phyloP scores from a whole-genome alignment of 139 green algal genomes.

The Closterium sp. region DNA sequence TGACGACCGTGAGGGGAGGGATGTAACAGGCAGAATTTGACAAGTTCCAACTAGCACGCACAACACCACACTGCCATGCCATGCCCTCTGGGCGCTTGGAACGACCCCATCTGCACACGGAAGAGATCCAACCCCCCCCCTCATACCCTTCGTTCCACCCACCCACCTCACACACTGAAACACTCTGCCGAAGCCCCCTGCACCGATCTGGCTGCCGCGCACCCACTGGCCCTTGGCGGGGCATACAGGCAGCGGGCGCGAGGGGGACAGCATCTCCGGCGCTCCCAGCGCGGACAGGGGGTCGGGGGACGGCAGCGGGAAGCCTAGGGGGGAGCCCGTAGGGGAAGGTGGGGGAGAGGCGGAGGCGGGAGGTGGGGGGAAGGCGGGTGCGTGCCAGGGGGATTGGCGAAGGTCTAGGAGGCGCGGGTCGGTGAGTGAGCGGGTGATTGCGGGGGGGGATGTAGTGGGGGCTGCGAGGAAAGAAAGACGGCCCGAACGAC shows the following conservation, averaged over 20 bases:
- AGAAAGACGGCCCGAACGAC: neutral
- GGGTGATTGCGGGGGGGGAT: neutral
- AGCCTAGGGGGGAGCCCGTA: neutral
- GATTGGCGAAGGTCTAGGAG: neutral
- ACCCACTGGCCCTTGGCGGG: neutral
- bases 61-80: too few species aligned
- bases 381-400: neutral
- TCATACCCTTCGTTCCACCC: too few species aligned
- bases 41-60: too few species aligned
- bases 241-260: neutral
- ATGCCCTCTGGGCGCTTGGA: too few species aligned
- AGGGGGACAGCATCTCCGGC: neutral
- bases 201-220: neutral
- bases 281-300: neutral
- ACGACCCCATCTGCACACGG: too few species aligned
- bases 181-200: neutral
- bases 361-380: neutral
- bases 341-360: neutral
- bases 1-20: too few species aligned
- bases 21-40: too few species aligned
- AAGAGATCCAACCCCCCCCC: too few species aligned
- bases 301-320: neutral
- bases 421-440: neutral
- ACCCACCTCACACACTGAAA: neutral
- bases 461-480: neutral